Conservation (phyloP, 2,329 filamentous ascomycete genomes). For the Aureobasidium sp. region DNA sequence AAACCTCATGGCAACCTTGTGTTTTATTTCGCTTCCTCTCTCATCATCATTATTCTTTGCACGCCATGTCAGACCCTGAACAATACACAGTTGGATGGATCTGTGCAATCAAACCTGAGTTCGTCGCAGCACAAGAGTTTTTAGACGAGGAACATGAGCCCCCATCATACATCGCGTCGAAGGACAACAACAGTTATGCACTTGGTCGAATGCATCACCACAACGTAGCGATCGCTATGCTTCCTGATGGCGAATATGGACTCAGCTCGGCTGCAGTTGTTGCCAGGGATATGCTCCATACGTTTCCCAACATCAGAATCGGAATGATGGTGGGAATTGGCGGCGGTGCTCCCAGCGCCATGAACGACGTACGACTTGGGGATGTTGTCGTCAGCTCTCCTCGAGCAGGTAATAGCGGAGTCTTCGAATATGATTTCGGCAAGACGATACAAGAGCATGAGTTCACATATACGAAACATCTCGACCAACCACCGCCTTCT, state of each 20-base stretch:
- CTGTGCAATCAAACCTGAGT: constrained; percentile 31
- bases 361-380: constrained; percentile 20
- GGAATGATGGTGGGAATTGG: constrained; percentile 17
- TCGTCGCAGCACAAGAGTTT: constrained; percentile 30
- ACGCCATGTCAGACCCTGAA: neutral
- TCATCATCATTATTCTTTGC: too few relatives aligned
- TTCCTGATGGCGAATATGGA: constrained; percentile 18
- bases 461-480: constrained; percentile 16
- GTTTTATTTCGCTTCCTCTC: too few relatives aligned
- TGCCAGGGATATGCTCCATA: constrained; percentile 16
- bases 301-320: constrained; percentile 15
- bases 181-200: constrained; percentile 21
- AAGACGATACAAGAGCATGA: constrained; percentile 18
- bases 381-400: constrained; percentile 21
- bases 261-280: constrained; percentile 17
- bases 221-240: constrained; percentile 25
- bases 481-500: constrained; percentile 18
- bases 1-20: too few relatives aligned
- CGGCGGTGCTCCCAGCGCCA: constrained; percentile 15
- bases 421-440: constrained; percentile 20
- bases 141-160: constrained; percentile 32
- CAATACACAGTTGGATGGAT: constrained; percentile 39
- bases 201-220: constrained; percentile 24
- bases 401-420: constrained; percentile 15
- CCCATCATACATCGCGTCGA: constrained; percentile 11